These are phyloP conservation scores for Kingdonia uniflora DNA, from an alignment of 164 flowering plant genomes.

Conservation along the genomic window DNA sequence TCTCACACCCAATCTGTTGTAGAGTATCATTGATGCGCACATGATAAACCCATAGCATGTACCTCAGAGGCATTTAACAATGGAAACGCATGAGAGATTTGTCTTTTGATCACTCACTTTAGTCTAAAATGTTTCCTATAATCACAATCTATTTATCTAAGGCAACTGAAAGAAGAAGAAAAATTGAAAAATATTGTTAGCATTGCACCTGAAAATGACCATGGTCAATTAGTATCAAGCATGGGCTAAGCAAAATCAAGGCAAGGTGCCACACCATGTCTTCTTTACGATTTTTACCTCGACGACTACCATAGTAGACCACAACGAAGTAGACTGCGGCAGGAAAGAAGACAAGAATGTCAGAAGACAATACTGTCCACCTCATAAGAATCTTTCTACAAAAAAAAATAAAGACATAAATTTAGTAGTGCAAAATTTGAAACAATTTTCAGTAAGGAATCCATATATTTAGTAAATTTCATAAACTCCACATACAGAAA, in stretches of 20 bases:
- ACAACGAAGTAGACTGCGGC: conserved; percentile 51
- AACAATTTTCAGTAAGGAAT: neutral
- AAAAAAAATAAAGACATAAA: conserved; percentile 8
- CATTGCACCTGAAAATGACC: conserved; percentile 95
- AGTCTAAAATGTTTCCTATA: too few relatives aligned
- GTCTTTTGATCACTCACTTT: too few relatives aligned
- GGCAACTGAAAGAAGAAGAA: neutral
- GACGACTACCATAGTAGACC: conserved; percentile 24
- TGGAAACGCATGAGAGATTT: too few relatives aligned
- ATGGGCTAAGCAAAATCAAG: conserved; percentile 65
- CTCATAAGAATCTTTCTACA: conserved; percentile 93
- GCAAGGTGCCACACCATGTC: conserved; percentile 65
- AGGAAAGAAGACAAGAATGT: conserved; percentile 68
- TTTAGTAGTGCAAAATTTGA: neutral
- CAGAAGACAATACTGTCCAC: conserved; percentile 84
- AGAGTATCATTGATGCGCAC: too few relatives aligned
- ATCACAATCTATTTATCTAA: too few relatives aligned
- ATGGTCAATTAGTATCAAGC: conserved; percentile 80
- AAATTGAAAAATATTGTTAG: too few relatives aligned
- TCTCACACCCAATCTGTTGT: too few relatives aligned
- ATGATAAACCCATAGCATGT: too few relatives aligned
- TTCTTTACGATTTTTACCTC: conserved; percentile 15
- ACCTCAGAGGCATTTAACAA: too few relatives aligned
- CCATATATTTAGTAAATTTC: neutral
- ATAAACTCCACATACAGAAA: neutral